Evolutionary conservation across 1,139 yeast genomes (phyloP).

Genomic region (Taphrina betulina): DNA sequence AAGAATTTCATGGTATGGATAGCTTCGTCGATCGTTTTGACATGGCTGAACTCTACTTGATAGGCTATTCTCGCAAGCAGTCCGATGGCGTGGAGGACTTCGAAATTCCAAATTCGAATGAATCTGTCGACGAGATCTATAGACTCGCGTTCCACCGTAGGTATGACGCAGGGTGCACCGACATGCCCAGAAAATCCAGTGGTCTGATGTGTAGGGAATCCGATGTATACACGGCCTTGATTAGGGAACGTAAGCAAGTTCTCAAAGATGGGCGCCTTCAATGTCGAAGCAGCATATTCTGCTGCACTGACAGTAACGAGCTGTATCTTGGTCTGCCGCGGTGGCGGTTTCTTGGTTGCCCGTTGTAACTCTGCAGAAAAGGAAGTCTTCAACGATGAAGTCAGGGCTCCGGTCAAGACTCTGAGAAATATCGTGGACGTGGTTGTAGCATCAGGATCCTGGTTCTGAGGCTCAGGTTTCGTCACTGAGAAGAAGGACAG

Average conservation of each 20-base stretch:
- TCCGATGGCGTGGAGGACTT: slow-evolving; percentile 48
- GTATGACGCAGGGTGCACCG: slow-evolving; percentile 47
- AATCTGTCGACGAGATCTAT: slow-evolving; percentile 48
- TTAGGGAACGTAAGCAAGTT: slow-evolving; percentile 38
- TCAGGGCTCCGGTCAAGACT: slow-evolving; percentile 19
- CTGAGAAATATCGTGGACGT: slow-evolving; percentile 27
- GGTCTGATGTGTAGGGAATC: slow-evolving; percentile 50
- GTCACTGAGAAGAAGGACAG: slow-evolving; percentile 38
- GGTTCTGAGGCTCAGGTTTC: not conserved
- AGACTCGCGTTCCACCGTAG: slow-evolving; percentile 50
- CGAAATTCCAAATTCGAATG: slow-evolving; percentile 49
- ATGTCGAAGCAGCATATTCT: slow-evolving; percentile 43
- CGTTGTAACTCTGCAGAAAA: slow-evolving; percentile 46
- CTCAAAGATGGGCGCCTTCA: slow-evolving; percentile 46
- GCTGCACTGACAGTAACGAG: slow-evolving; percentile 42
- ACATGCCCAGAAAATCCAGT: slow-evolving; percentile 47
- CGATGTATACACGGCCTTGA: slow-evolving; percentile 44
- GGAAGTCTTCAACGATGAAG: slow-evolving; percentile 36
- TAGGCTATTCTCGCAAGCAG: slow-evolving; percentile 45
- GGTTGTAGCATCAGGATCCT: slow-evolving; percentile 5
- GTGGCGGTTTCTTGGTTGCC: slow-evolving; percentile 50
- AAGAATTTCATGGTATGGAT: slow-evolving; percentile 17
- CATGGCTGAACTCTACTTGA: slow-evolving; percentile 44
- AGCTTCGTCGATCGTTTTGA: slow-evolving; percentile 17
- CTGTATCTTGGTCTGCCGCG: slow-evolving; percentile 45